These are phyloP conservation scores for Cystobasidium sp. DNA, from an alignment of 1,284 basidiomycete genomes.

Conservation along the genomic window DNA sequence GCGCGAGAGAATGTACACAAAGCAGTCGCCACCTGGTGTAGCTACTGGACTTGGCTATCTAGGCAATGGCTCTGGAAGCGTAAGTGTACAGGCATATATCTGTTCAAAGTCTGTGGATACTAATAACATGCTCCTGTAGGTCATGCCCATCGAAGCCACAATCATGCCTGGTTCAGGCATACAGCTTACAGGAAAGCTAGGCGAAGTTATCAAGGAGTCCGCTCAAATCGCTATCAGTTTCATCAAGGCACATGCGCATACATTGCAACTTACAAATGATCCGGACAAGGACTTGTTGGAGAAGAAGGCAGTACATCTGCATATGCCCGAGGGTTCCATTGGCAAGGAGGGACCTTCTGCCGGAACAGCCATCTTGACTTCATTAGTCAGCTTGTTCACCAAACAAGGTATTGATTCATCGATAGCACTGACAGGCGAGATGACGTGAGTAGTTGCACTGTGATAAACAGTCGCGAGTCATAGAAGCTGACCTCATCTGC, in stretches of 20 bases:
- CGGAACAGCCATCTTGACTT: conserved; percentile 83
- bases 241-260: conserved; percentile 76
- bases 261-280: conserved; percentile 72
- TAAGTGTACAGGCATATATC: conserved; percentile 55
- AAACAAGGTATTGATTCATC: conserved; percentile 24
- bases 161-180: conserved; percentile 70
- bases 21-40: conserved; percentile 72
- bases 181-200: conserved; percentile 78
- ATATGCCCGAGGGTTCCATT: conserved; percentile 73
- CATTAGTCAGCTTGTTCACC: conserved; percentile 62
- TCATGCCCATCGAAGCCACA: conserved; percentile 79
- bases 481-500: neutral
- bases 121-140: conserved; percentile 52
- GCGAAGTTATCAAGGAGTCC: conserved; percentile 84
- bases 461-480: conserved; percentile 40
- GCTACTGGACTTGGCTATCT: conserved; percentile 86
- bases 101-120: neutral
- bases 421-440: conserved; percentile 64
- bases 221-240: conserved; percentile 76
- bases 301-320: conserved; percentile 81
- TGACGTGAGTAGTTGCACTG: conserved; percentile 63
- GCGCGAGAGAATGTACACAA: conserved; percentile 87
- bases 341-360: conserved; percentile 71
- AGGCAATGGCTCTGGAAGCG: conserved; percentile 84
- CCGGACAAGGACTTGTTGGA: conserved; percentile 74